A percentile compares a stretch with the other conserved stretches of the same genome.
These are phyloP conservation scores for Metschnikowia henanensis DNA, from an alignment of 805 yeast genomes.

Conservation along the genomic window DNA sequence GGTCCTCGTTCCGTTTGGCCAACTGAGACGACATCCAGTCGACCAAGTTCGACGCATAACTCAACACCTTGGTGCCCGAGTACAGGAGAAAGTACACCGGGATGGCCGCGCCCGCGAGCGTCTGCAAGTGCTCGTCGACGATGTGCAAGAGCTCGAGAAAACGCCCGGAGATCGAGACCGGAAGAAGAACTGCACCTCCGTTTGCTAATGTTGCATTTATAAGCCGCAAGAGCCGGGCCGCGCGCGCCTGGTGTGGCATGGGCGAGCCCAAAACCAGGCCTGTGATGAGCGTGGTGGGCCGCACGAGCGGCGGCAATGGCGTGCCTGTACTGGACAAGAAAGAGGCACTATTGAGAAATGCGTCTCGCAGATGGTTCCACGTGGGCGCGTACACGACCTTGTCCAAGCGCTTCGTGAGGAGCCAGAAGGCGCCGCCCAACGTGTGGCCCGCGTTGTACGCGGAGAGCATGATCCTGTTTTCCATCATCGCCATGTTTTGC, in stretches of 20 bases:
- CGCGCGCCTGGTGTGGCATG: conserved; percentile 59
- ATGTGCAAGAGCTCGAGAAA: conserved; percentile 75
- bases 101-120: conserved; percentile 46
- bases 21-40: conserved; percentile 96
- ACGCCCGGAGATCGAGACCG: conserved; percentile 79
- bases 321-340: conserved; percentile 52
- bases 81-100: conserved; percentile 79
- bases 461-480: conserved; percentile 65
- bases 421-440: conserved; percentile 93
- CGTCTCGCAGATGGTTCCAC: conserved; percentile 94
- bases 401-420: conserved; percentile 69
- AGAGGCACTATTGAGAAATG: conserved; percentile 74
- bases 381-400: conserved; percentile 84
- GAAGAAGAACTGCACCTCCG: conserved; percentile 82
- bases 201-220: conserved; percentile 65
- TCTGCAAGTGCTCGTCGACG: conserved; percentile 62
- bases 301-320: conserved; percentile 59
- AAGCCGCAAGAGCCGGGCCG: conserved; percentile 60
- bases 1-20: conserved; percentile 77
- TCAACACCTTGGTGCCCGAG: conserved; percentile 73
- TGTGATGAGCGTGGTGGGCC: conserved; percentile 85
- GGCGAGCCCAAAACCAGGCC: conserved; percentile 67
- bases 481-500: conserved; percentile 67
- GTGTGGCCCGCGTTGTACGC: conserved; percentile 93
- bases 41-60: conserved; percentile 83